Evolutionary conservation across 2,329 filamentous ascomycete species (phyloP).

Genomic region (Paraphaeosphaeria minitans): DNA sequence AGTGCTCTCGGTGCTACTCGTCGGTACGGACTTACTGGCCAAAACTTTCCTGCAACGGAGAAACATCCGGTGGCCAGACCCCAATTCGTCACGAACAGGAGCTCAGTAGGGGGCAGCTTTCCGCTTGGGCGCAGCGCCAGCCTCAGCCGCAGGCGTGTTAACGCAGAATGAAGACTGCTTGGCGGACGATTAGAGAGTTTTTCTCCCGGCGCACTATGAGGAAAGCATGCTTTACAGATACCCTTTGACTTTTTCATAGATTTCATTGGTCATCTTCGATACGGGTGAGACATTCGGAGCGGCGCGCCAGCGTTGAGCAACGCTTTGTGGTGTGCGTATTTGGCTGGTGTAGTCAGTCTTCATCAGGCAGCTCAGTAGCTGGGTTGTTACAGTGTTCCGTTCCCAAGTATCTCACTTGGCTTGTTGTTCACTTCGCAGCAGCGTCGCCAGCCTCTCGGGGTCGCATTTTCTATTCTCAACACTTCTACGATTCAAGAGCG

Average conservation of each 20-base stretch:
- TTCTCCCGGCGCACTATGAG: background rate
- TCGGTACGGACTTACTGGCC: slow-evolving; percentile 36
- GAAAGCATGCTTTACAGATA: slow-evolving; percentile 6
- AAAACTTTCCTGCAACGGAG: slow-evolving; percentile 39
- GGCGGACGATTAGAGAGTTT: slow-evolving; percentile 22
- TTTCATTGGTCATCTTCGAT: background rate
- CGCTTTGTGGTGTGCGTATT: background rate
- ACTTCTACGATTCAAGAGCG: too few species aligned
- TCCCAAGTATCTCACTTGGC: background rate
- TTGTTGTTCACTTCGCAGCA: background rate
- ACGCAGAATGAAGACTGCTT: slow-evolving; percentile 36
- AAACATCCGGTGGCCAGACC: slow-evolving; percentile 34
- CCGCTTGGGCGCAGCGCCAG: slow-evolving; percentile 37
- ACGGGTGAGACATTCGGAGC: background rate
- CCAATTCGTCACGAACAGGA: slow-evolving; percentile 34
- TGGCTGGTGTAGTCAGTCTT: background rate
- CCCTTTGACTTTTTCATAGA: background rate
- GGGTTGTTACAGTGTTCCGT: background rate
- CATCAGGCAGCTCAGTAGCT: background rate
- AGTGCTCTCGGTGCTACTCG: slow-evolving; percentile 14
- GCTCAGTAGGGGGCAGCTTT: slow-evolving; percentile 33
- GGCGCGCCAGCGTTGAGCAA: background rate
- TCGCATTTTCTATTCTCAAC: background rate
- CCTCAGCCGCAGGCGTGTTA: slow-evolving; percentile 37
- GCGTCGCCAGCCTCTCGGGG: background rate